A percentile compares a stretch with the other conserved stretches of the same genome.
Conservation (phyloP, 257 asterid genomes). For the Rehmannia glutinosa region DNA sequence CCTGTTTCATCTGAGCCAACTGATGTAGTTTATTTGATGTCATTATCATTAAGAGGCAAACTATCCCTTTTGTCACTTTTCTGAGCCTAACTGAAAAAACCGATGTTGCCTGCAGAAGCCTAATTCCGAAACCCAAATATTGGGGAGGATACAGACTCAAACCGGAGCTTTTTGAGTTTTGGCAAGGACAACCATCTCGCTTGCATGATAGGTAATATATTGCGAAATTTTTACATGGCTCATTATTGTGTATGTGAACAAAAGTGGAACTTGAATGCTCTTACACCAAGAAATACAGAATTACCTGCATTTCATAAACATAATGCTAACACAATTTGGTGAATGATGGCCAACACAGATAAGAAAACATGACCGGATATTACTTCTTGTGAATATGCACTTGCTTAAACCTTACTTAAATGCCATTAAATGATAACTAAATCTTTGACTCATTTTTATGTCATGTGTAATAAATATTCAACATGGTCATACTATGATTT, state of each 20-base stretch:
- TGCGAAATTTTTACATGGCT: not conserved
- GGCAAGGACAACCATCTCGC: slow-evolving; percentile 92
- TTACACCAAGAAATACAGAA: not conserved
- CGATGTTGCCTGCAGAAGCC: slow-evolving; percentile 38
- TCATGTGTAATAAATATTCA: too few relatives aligned
- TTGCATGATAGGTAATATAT: slow-evolving; percentile 49
- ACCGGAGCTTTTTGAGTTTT: slow-evolving; percentile 75
- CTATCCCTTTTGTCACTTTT: not conserved
- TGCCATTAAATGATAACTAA: too few relatives aligned
- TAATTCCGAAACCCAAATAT: slow-evolving; percentile 55
- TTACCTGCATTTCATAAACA: too few relatives aligned
- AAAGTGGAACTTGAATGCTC: too few relatives aligned
- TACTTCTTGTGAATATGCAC: not conserved
- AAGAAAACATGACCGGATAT: not conserved
- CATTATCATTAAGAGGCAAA: not conserved
- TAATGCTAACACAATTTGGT: not conserved
- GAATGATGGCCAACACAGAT: not conserved
- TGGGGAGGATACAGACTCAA: slow-evolving; percentile 87
- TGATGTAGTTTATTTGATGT: not conserved
- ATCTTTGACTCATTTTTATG: too few relatives aligned
- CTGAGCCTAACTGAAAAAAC: not conserved
- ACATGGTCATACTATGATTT: not conserved
- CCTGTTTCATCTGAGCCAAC: not conserved
- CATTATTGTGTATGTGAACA: too few relatives aligned
- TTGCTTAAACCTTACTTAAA: too few relatives aligned